These are phyloP conservation scores for Aspergillus ustus DNA, from an alignment of 2,329 filamentous ascomycete genomes.

Conservation along the genomic window DNA sequence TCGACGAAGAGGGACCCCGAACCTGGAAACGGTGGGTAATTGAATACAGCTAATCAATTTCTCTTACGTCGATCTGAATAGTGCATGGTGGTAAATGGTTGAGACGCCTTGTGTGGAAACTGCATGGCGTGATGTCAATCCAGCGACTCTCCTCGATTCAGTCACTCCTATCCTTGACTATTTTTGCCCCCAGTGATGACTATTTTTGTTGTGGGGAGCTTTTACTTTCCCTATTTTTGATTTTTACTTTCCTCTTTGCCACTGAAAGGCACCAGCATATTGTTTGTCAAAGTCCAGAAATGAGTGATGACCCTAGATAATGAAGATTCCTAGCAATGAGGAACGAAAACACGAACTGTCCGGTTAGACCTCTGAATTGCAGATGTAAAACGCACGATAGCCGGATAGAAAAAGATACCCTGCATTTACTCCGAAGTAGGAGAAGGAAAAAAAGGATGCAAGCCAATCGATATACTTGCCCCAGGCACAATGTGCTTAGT, in stretches of 20 bases:
- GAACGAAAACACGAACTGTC: not conserved
- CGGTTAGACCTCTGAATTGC: not conserved
- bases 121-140: not conserved
- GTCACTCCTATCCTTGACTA: not conserved
- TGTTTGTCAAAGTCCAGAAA: constrained; percentile 8
- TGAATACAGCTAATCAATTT: constrained; percentile 37
- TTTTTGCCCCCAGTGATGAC: constrained; percentile 4
- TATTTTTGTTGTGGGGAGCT: not conserved
- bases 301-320: constrained; percentile 15
- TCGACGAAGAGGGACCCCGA: constrained; percentile 35
- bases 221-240: constrained; percentile 10
- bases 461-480: constrained; percentile 5
- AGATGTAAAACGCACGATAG: not conserved
- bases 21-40: constrained; percentile 42
- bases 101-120: not conserved
- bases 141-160: not conserved
- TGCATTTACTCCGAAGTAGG: not conserved
- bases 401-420: not conserved
- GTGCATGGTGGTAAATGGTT: not conserved
- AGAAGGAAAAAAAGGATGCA: not conserved
- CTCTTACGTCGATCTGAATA: not conserved
- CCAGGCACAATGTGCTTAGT: constrained; percentile 5
- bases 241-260: constrained; percentile 14
- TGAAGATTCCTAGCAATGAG: constrained; percentile 7
- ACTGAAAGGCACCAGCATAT: constrained; percentile 5